phyloP scores from a whole-genome alignment of 352 stramenopile species.

The Thraustochytrium sp. region DNA sequence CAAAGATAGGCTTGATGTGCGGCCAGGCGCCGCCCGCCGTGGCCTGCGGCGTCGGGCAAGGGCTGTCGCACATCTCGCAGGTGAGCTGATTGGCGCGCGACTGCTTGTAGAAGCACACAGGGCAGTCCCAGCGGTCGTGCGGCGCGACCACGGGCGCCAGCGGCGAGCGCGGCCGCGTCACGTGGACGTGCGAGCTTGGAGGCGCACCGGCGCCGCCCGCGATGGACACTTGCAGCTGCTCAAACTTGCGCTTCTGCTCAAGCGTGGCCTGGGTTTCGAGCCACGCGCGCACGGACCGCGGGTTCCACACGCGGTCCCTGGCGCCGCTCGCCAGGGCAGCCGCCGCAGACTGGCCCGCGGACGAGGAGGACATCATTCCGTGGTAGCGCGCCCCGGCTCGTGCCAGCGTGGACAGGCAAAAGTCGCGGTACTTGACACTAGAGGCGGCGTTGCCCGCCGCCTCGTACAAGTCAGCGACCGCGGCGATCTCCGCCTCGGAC shows the following conservation, averaged over 20 bases:
- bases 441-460: not conserved
- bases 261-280: not conserved
- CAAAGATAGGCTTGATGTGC: conserved; percentile 25
- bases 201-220: not conserved
- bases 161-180: not conserved
- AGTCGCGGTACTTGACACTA: conserved; percentile 27
- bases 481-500: not conserved
- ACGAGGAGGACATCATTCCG: not conserved
- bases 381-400: not conserved
- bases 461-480: not conserved
- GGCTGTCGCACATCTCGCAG: conserved; percentile 38
- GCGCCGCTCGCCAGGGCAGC: not conserved
- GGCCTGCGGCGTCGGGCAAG: not conserved
- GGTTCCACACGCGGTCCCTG: conserved; percentile 18
- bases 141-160: not conserved
- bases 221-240: not conserved
- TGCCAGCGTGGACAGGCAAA: not conserved
- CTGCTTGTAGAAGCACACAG: conserved; percentile 41
- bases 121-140: conserved; percentile 5
- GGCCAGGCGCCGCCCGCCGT: not conserved
- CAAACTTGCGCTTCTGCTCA: conserved; percentile 12
- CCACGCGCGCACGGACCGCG: not conserved
- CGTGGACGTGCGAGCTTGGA: not conserved
- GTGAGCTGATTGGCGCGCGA: not conserved
- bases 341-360: not conserved